Conservation (phyloP, 2,329 filamentous ascomycete genomes). For the Pseudogymnoascus sp. region DNA sequence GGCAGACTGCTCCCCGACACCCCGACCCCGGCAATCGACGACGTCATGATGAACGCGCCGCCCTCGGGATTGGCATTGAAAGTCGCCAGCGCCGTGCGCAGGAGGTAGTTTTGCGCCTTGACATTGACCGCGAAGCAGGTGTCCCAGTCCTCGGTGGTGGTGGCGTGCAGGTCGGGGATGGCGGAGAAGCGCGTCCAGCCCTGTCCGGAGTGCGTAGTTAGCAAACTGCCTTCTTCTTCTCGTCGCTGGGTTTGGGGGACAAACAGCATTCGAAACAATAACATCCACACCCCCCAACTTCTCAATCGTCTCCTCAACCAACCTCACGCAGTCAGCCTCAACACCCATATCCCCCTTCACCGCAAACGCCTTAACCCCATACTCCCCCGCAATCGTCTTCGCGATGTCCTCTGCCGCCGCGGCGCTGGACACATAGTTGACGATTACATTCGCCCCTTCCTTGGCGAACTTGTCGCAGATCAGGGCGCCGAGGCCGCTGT, state of each 20-base stretch:
- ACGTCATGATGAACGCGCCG: slow-evolving; percentile 55
- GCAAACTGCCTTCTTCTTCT: neutral
- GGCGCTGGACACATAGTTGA: slow-evolving; percentile 55
- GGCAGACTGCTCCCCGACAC: slow-evolving; percentile 16
- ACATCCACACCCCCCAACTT: slow-evolving; percentile 56
- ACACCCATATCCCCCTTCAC: slow-evolving; percentile 53
- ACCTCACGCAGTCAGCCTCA: slow-evolving; percentile 43
- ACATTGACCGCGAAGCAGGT: slow-evolving; percentile 56
- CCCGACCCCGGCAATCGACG: slow-evolving; percentile 47
- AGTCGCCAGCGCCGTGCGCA: slow-evolving; percentile 49
- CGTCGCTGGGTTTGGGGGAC: slow-evolving; percentile 18
- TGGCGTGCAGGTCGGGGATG: slow-evolving; percentile 20
- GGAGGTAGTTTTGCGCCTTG: slow-evolving; percentile 44
- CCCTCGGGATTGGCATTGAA: slow-evolving; percentile 56
- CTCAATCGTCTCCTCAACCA: slow-evolving; percentile 46
- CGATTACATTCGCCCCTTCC: slow-evolving; percentile 54
- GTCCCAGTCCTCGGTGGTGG: slow-evolving; percentile 23
- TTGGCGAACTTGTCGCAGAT: slow-evolving; percentile 54
- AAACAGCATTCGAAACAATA: slow-evolving; percentile 56
- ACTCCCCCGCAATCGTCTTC: slow-evolving; percentile 39
- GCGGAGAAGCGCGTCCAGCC: slow-evolving; percentile 27
- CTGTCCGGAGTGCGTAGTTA: slow-evolving; percentile 10
- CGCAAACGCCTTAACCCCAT: slow-evolving; percentile 45
- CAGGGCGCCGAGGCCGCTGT: slow-evolving; percentile 57
- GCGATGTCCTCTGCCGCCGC: slow-evolving; percentile 48